Evolutionary conservation across 768 basidiomycete species (phyloP), one percentile per base, ranked within the genome.

Genomic region (Suillus discolor): DNA sequence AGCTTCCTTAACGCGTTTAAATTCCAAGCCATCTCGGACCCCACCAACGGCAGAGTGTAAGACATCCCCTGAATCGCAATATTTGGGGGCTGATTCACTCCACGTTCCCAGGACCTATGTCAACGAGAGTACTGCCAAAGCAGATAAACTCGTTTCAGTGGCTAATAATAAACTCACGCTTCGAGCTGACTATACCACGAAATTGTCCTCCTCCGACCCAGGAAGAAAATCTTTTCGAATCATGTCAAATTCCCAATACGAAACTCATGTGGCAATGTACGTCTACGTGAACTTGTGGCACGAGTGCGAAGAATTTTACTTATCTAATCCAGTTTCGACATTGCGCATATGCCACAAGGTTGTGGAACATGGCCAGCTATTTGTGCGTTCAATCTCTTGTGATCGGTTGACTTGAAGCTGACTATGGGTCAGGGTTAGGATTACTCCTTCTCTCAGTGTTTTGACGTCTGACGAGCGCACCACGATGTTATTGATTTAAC

Each of bases 141-240:
- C 77, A 15, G 72, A 82, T 59, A 89, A 90, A 69, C 72, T 92
- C 59, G 89, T 87, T 3, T 89, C 79, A 66, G 79, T 87, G 4
- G 81, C 80, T 18, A 81, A 80, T 18, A 78, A 85, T 67, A 66
- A 69, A 4, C 71, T 80, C 16, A 74, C 70, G 16, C 63, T 81
- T 25, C 71, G 76, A 1, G 75, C 78, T 4, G 80, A 81, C 47
- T 36, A 72, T 49, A 73, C 67, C 18, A 79, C 80, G 13, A 66
- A 68, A 7, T 72, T 82, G 11, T 68, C 44, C 8, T 5, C 79
- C 9, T 61, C 60, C 8, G 78, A 72, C 7, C 71, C 78, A 0
- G 81, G 80, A 44, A 70, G 80, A 45, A 75, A 77, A 36, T 79
- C 79, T 1, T 80, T 82, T 64, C 74, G 80, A 34, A 65, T 81